A percentile compares a stretch with the other conserved stretches of the same genome.
phyloP scores from a whole-genome alignment of 345 rosid species.

The Euphorbia peplus region DNA sequence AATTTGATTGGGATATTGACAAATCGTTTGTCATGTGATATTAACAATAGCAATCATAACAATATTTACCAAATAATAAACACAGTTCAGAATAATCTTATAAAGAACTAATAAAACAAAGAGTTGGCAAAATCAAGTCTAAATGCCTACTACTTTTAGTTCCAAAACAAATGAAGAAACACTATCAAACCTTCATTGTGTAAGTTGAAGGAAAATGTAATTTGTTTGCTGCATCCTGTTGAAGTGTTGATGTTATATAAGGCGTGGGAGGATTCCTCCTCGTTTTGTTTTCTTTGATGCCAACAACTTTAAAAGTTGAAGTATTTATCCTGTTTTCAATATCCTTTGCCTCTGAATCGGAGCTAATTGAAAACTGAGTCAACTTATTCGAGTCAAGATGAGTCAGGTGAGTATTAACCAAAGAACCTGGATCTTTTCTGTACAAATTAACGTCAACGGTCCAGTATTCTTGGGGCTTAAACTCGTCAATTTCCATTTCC shows the following conservation, averaged over 20 bases:
- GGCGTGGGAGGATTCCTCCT: slow-evolving; percentile 88
- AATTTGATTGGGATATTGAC: background rate
- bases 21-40: background rate
- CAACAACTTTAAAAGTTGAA: slow-evolving; percentile 51
- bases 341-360: slow-evolving; percentile 49
- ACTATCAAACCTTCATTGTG: slow-evolving; percentile 80
- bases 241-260: slow-evolving; percentile 94
- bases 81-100: background rate
- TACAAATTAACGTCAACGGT: slow-evolving; percentile 53
- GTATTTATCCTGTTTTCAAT: slow-evolving; percentile 54
- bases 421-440: slow-evolving; percentile 30
- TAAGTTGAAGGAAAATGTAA: slow-evolving; percentile 63
- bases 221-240: slow-evolving; percentile 97
- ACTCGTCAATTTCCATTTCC: slow-evolving; percentile 88
- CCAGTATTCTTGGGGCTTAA: slow-evolving; percentile 87
- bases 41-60: background rate
- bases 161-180: slow-evolving; percentile 7
- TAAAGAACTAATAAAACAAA: background rate
- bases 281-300: slow-evolving; percentile 46
- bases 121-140: background rate
- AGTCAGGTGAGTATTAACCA: slow-evolving; percentile 49
- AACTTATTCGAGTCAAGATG: slow-evolving; percentile 62
- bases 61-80: background rate
- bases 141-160: background rate
- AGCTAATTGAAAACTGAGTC: slow-evolving; percentile 69